phyloP scores from a whole-genome alignment of 1,284 basidiomycete genomes.

The Ceratobasidium sp. region DNA sequence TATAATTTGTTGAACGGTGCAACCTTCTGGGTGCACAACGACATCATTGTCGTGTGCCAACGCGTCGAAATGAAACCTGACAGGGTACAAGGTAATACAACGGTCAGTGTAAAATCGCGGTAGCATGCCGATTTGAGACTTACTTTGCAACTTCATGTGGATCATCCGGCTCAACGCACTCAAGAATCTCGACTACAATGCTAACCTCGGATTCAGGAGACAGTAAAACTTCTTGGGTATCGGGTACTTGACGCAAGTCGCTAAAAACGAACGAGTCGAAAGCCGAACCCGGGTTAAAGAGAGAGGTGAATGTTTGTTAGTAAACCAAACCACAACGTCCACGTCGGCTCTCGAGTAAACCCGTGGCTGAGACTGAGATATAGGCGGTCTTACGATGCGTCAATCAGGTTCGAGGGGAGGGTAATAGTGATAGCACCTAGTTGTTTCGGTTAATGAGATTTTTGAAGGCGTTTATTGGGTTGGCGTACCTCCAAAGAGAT shows the following conservation, averaged over 20 bases:
- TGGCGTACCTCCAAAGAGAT: slow-evolving; percentile 48
- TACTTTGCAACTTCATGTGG: slow-evolving; percentile 77
- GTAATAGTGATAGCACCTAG: slow-evolving; percentile 73
- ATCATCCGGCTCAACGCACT: slow-evolving; percentile 74
- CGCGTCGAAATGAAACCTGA: slow-evolving; percentile 90
- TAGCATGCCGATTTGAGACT: slow-evolving; percentile 50
- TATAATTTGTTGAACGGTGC: slow-evolving; percentile 63
- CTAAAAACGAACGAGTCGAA: slow-evolving; percentile 61
- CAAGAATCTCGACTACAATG: slow-evolving; percentile 90
- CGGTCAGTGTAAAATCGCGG: not conserved
- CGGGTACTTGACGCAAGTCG: slow-evolving; percentile 90
- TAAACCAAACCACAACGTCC: not conserved
- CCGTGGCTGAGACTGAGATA: slow-evolving; percentile 4
- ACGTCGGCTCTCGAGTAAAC: not conserved
- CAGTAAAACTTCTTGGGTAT: slow-evolving; percentile 95
- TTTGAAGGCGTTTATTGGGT: not conserved
- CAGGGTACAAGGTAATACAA: not conserved
- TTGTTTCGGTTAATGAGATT: slow-evolving; percentile 52
- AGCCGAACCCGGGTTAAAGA: not conserved
- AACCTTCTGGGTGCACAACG: slow-evolving; percentile 55
- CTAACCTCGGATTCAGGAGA: slow-evolving; percentile 78
- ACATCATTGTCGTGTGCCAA: slow-evolving; percentile 94
- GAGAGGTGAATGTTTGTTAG: not conserved
- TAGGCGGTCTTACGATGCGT: slow-evolving; percentile 81
- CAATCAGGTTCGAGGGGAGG: slow-evolving; percentile 74